These are phyloP conservation scores for Verbena officinalis DNA, from an alignment of 257 asterid species.

Conservation along the genomic window DNA sequence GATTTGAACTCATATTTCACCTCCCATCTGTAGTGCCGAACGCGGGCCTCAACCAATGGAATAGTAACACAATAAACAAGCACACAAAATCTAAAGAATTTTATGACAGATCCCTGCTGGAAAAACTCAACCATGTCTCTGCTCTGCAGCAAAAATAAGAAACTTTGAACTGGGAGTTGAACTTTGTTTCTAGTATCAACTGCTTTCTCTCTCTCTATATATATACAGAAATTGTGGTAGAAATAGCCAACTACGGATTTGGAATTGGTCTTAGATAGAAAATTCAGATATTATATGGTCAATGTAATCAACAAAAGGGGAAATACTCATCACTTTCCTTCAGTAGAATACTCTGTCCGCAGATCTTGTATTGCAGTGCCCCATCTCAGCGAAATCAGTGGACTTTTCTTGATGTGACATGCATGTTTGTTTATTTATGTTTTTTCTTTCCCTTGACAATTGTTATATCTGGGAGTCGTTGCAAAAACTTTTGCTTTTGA, in stretches of 20 bases:
- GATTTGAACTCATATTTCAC: conserved; percentile 78
- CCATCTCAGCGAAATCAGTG: neutral
- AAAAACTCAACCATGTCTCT: conserved; percentile 24
- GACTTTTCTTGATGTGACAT: neutral
- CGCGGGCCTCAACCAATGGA: conserved; percentile 46
- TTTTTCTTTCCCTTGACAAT: too few species aligned
- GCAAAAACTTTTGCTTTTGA: too few species aligned
- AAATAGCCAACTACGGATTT: neutral
- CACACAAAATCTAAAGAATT: conserved; percentile 1
- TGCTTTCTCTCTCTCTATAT: neutral
- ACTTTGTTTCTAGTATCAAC: neutral
- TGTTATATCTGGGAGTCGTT: too few species aligned
- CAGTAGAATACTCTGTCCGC: neutral
- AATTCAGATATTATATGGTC: conserved; percentile 1
- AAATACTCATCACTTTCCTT: neutral
- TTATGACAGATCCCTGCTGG: conserved; percentile 1
- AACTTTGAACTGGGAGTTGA: neutral
- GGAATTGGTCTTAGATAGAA: conserved; percentile 5
- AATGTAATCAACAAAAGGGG: neutral
- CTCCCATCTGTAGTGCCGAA: conserved; percentile 74
- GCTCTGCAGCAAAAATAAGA: neutral
- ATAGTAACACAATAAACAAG: neutral
- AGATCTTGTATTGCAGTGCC: neutral
- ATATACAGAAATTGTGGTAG: neutral
- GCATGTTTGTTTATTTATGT: too few species aligned